Evolutionary conservation across 208 protist genomes (phyloP), one percentile per base, ranked within the genome.

Genomic region (Leishmania lainsoni): DNA sequence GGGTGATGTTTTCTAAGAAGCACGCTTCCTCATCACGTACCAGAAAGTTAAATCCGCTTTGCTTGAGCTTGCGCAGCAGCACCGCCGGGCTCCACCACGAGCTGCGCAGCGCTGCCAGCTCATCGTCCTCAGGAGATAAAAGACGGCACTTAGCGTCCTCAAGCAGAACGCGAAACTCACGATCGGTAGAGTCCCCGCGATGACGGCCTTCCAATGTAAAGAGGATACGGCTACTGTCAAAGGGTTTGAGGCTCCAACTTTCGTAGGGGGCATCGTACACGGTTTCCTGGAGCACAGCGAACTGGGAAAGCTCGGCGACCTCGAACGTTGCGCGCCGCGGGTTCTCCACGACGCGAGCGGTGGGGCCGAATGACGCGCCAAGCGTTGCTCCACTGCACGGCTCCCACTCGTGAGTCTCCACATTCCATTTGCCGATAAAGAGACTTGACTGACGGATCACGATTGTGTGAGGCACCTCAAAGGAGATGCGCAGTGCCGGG

Each of bases 261-360:
- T 97, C 94, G 79, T 93, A 98, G n/a, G 93, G 88, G n/a, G 93
- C 90, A 80, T 98, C 96, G 85, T 94, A 97, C 42, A 90, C 93
- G 56, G 93, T 97, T 78, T 97, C 94, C 76, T 98, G 96, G 22
- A 98, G 89, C 35, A 98, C 85, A 22, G 96, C 94, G 71, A 97
- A 96, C 72, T 92, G 92, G 5, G 91, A 85, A n/a, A 98, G 90
- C 87, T 97, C 91, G 14, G 81, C 76, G 42, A 91, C 92, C 35
- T 81, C 56, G 80, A 98, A 98, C 48, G 92, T 92, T 32, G 89
- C 90, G 1, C 87, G 85, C 35, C 93, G 86, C 42, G 79, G 80
- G 75, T 85, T 92, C 10, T 80, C 73, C 5, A 90, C 78, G 17
- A 81, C 81, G 20, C 88, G 78, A 1, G 73, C 80, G 20, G 75